A percentile compares a stretch with the other conserved stretches of the same genome.
phyloP scores from a whole-genome alignment of 164 flowering plant genomes.

The Saururus chinensis region DNA sequence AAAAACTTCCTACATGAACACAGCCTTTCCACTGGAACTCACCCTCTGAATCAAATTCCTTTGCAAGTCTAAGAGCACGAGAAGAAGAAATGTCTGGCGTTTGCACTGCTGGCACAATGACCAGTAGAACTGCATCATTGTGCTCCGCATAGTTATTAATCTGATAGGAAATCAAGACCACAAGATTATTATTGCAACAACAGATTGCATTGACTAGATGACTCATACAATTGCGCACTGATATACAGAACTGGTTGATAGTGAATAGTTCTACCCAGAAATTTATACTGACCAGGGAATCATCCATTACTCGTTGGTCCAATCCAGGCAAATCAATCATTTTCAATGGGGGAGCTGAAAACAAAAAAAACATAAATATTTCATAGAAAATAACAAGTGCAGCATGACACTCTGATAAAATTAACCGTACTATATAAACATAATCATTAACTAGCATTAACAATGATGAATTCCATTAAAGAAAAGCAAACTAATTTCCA shows the following conservation, averaged over 20 bases:
- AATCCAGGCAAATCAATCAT: constrained; percentile 92
- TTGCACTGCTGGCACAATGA: constrained; percentile 80
- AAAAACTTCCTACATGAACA: too few species aligned
- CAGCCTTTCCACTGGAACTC: constrained; percentile 6
- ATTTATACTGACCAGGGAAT: constrained; percentile 56
- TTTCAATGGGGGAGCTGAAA: constrained; percentile 86
- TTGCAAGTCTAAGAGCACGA: constrained; percentile 66
- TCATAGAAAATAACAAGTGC: neutral
- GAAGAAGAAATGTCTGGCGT: constrained; percentile 91
- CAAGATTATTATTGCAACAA: neutral
- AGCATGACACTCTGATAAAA: too few species aligned
- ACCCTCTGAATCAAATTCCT: constrained; percentile 90
- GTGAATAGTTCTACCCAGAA: neutral
- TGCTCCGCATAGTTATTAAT: constrained; percentile 64
- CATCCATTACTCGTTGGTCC: constrained; percentile 87
- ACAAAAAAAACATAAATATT: constrained; percentile 3
- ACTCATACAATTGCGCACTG: too few species aligned
- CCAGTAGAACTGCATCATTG: constrained; percentile 84
- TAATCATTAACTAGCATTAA: too few species aligned
- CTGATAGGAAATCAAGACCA: constrained; percentile 22
- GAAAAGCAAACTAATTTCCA: too few species aligned
- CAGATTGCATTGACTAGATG: neutral
- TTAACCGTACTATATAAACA: too few species aligned
- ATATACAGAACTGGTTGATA: too few species aligned
- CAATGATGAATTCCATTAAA: too few species aligned